These are phyloP conservation scores for Triadica sebifera DNA, from an alignment of 345 rosid genomes.

Conservation along the genomic window DNA sequence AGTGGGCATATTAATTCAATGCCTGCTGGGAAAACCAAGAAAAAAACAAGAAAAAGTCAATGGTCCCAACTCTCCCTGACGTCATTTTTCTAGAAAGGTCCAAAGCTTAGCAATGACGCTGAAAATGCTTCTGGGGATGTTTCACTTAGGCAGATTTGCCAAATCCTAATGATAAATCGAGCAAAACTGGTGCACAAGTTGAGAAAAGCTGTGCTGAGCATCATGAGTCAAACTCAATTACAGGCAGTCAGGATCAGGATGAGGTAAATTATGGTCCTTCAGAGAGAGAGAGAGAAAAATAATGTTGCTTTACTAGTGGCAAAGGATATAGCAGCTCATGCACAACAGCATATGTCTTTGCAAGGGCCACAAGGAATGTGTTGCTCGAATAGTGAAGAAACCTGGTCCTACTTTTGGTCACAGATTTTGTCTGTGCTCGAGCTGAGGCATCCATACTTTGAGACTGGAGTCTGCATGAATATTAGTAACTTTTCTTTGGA, in stretches of 20 bases:
- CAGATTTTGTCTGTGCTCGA: constrained; percentile 85
- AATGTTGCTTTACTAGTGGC: constrained; percentile 63
- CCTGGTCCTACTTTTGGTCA: constrained; percentile 81
- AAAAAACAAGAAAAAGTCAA: constrained; percentile 56
- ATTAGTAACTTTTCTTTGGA: not conserved
- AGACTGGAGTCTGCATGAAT: not conserved
- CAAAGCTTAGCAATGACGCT: constrained; percentile 22
- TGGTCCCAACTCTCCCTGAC: constrained; percentile 68
- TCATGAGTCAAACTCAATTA: constrained; percentile 24
- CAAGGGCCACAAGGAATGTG: constrained; percentile 90
- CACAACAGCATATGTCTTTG: constrained; percentile 80
- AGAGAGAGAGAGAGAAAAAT: constrained; percentile 47
- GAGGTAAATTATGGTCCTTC: constrained; percentile 21
- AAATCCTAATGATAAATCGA: constrained; percentile 18
- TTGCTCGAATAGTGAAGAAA: constrained; percentile 79
- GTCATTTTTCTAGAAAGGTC: constrained; percentile 66
- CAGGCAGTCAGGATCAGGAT: constrained; percentile 38
- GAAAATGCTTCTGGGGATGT: constrained; percentile 26
- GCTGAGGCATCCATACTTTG: constrained; percentile 60
- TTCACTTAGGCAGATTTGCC: constrained; percentile 25
- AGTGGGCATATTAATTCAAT: constrained; percentile 19
- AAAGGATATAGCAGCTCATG: constrained; percentile 74
- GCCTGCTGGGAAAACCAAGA: constrained; percentile 40
- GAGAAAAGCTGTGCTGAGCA: constrained; percentile 15
- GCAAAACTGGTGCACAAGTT: constrained; percentile 18